Conservation (phyloP, 176 grass and related monocot genomes). For the Avena insularis region DNA sequence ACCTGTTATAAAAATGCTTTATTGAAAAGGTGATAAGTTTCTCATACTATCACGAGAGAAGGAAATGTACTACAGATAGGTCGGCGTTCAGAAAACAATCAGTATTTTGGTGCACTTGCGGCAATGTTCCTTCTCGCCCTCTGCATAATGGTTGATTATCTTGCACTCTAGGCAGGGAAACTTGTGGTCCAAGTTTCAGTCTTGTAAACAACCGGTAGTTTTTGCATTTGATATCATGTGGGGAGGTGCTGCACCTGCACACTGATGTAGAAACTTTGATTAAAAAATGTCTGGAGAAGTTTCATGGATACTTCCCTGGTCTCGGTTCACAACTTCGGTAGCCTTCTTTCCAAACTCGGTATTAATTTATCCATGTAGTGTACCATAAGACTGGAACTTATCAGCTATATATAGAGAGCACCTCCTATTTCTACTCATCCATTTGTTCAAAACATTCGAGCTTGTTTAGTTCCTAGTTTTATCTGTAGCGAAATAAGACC, state of each 20-base stretch:
- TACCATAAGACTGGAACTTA: neutral
- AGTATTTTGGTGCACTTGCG: neutral
- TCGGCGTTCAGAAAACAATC: neutral
- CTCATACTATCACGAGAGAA: neutral
- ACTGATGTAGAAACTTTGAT: slow-evolving; percentile 3
- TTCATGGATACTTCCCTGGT: slow-evolving; percentile 41
- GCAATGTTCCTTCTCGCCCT: neutral
- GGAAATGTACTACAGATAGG: neutral
- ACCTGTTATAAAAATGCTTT: neutral
- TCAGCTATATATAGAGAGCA: slow-evolving; percentile 4
- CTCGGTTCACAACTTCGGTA: neutral
- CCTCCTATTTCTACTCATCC: neutral
- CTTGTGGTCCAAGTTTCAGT: slow-evolving; percentile 14
- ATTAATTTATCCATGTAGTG: slow-evolving; percentile 4
- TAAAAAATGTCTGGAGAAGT: slow-evolving; percentile 23
- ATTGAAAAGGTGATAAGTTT: neutral
- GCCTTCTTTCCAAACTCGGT: neutral
- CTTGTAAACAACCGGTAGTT: neutral
- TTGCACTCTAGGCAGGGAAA: slow-evolving; percentile 15
- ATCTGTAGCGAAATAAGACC: slow-evolving; percentile 12
- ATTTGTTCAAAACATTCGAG: slow-evolving; percentile 16
- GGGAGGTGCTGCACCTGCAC: neutral
- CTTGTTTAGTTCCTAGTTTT: slow-evolving; percentile 27
- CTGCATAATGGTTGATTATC: slow-evolving; percentile 7
- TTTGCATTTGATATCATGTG: neutral